Evolutionary conservation across 23 red algal genomes (phyloP).

Genomic region (Pyropia haitanensis): DNA sequence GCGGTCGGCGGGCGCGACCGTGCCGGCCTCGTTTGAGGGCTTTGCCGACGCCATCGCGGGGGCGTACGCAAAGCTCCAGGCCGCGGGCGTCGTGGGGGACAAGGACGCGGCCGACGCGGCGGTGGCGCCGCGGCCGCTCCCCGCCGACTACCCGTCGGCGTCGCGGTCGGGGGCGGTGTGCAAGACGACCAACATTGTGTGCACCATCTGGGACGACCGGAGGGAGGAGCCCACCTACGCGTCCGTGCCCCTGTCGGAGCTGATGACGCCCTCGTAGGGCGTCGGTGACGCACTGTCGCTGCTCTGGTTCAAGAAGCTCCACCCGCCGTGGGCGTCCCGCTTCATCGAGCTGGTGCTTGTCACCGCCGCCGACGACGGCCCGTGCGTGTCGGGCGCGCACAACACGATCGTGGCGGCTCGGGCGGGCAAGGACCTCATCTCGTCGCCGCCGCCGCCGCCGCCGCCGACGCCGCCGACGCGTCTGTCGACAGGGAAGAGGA

Average conservation of each 20-base stretch:
- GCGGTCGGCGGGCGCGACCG: slow-evolving; percentile 56
- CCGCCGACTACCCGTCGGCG: slow-evolving; percentile 70
- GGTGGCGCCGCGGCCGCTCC: slow-evolving; percentile 68
- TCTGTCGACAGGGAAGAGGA: no score
- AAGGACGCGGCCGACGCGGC: slow-evolving; percentile 39
- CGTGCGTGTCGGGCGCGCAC: slow-evolving; percentile 93
- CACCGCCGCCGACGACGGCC: slow-evolving; percentile 94
- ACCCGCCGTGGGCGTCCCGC: slow-evolving; percentile 83
- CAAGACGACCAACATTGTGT: slow-evolving; percentile 96
- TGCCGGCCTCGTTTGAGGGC: slow-evolving; percentile 76
- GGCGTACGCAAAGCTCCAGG: slow-evolving; percentile 55
- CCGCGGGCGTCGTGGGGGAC: slow-evolving; percentile 20
- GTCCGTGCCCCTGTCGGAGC: slow-evolving; percentile 74
- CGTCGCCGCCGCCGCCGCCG: no score
- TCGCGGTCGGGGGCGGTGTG: slow-evolving; percentile 74
- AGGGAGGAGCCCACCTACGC: slow-evolving; percentile 91
- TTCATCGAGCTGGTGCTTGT: slow-evolving; percentile 96
- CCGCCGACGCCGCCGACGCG: no score
- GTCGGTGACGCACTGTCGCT: slow-evolving; percentile 95
- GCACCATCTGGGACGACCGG: slow-evolving; percentile 88
- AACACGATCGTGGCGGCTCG: slow-evolving; percentile 96
- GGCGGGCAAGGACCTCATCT: slow-evolving; percentile 85
- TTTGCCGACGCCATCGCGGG: slow-evolving; percentile 43
- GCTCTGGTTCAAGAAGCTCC: slow-evolving; percentile 97
- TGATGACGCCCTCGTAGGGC: slow-evolving; percentile 61